phyloP scores from a whole-genome alignment of 2,329 filamentous ascomycete species.

The Aspergillus cejpii region DNA sequence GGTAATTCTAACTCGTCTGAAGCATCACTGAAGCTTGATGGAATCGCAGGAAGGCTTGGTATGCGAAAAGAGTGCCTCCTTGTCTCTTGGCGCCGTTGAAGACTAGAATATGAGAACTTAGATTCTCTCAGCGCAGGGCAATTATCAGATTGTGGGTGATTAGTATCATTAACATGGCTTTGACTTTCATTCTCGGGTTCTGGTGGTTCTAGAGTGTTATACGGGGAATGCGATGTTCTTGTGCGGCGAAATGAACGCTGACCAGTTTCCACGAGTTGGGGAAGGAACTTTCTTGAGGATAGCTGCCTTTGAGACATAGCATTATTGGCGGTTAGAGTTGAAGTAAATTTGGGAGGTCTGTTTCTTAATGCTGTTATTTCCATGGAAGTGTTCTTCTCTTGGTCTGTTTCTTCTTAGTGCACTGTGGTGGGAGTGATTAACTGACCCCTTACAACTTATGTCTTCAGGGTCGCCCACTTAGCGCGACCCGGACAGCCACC shows the following conservation, averaged over 20 bases:
- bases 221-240: constrained; percentile 39
- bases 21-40: constrained; percentile 53
- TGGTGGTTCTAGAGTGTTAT: not conserved
- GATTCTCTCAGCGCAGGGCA: constrained; percentile 51
- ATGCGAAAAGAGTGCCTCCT: constrained; percentile 53
- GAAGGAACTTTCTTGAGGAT: constrained; percentile 54
- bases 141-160: constrained; percentile 48
- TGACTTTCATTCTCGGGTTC: not conserved
- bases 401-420: too few species aligned
- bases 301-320: not conserved
- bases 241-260: constrained; percentile 62
- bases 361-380: not conserved
- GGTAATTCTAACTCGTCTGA: constrained; percentile 38
- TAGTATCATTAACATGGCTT: constrained; percentile 22
- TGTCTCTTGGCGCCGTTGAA: constrained; percentile 34
- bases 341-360: not conserved
- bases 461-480: too few species aligned
- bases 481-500: too few species aligned
- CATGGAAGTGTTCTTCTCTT: too few species aligned
- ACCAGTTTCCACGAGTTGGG: constrained; percentile 75
- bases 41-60: constrained; percentile 56
- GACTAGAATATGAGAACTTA: constrained; percentile 40
- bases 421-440: too few species aligned
- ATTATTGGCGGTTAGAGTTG: not conserved
- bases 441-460: too few species aligned